Base-by-base conservation (phyloP, 352 stramenopile genomes). In the Phytophthora pini region DNA sequence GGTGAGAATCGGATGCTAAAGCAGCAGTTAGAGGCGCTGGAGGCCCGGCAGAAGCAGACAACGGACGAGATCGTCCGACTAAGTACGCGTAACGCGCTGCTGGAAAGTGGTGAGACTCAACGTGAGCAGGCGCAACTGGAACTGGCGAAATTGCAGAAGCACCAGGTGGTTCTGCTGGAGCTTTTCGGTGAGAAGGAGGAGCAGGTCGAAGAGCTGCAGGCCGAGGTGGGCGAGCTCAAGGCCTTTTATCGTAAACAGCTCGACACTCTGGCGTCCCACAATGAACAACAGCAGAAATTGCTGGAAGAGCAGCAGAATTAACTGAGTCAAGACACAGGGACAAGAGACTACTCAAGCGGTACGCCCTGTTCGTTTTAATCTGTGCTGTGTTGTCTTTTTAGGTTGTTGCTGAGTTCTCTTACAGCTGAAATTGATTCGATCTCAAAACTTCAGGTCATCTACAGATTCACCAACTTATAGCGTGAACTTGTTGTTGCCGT, bases 111-210 rank as follows among this genome's bases (percentile, higher is more conserved):
- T 15, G 84, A 83, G 32, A 41, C 70, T 39, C 76, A 86, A 24
- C 74, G 81, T 1, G 66, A 80, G 17, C 71, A 87, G 26, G 75
- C 77, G 0, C 75, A 90, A 38, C 52, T 80, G 0, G 74, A 88
- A 54, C 56, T 93, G 7, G 69, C 57, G 52, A 62, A 86, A 50
- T 59, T 95, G 20, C 77, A 88, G 49, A 81, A 92, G 48, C 84
- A 84, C n/a, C 84, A 95, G 56, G 82, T 92, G 26, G 83, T 95
- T 47, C 49, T 95, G 27, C 68, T 95, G 6, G 87, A 95, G 54
- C 74, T 95, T 7, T 90, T 95, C 65, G 87, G 87, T 27, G 87
- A 95, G 38, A 95, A 93, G 57, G 87, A 95, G 56, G 87, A 95
- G 59, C 84, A 95, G 41, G 82, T 95, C 9, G 87, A 95, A 54